phyloP scores from a whole-genome alignment of 106 monocot genomes.

The Cymbidium sinense region DNA sequence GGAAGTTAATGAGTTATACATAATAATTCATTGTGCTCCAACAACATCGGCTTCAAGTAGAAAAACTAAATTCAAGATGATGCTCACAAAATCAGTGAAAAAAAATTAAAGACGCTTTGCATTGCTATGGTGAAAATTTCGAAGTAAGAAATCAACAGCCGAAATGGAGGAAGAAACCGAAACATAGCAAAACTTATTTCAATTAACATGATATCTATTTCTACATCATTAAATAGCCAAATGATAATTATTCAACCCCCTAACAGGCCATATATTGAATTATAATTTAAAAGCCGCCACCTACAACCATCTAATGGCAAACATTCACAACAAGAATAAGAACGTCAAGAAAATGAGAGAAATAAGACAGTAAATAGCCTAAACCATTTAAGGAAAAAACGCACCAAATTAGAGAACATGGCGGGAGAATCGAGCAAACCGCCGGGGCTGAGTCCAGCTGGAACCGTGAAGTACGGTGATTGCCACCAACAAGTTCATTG shows the following conservation, averaged over 20 bases:
- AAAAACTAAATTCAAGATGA: background rate
- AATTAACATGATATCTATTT: background rate
- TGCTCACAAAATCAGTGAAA: background rate
- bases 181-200: background rate
- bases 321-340: no score
- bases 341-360: no score
- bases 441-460: slow-evolving; percentile 36
- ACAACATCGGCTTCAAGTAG: background rate
- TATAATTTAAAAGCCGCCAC: no score
- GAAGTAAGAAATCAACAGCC: background rate
- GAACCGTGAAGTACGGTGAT: slow-evolving; percentile 27
- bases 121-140: background rate
- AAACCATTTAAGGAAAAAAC: background rate
- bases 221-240: background rate
- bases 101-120: background rate
- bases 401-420: slow-evolving; percentile 23
- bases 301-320: no score
- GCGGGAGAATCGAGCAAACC: slow-evolving; percentile 37
- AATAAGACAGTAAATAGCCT: no score
- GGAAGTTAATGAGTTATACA: background rate
- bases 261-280: no score
- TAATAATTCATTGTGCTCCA: background rate
- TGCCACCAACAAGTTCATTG: slow-evolving; percentile 10
- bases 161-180: background rate
- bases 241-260: no score